A percentile compares a stretch with the other conserved stretches of the same genome.
Evolutionary conservation across 2,329 filamentous ascomycete species (phyloP).

Genomic region (Colletotrichum australisinense): DNA sequence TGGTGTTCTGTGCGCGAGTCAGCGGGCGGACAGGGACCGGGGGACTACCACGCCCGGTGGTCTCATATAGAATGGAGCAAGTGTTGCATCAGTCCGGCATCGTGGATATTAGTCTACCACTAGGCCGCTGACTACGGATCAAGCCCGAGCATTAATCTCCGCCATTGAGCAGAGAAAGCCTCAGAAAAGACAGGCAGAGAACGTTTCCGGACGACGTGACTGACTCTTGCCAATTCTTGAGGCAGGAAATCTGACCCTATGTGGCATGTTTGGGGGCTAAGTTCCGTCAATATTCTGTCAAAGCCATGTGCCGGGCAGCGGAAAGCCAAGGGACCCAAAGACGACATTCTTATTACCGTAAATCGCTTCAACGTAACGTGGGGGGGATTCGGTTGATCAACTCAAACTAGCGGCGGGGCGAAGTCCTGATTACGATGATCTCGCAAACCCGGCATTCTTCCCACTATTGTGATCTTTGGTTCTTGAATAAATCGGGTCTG

Average conservation of each 20-base stretch:
- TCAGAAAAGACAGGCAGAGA: neutral
- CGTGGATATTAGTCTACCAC: constrained; percentile 16
- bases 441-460: neutral
- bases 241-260: neutral
- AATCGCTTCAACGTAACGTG: neutral
- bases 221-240: neutral
- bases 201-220: neutral
- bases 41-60: neutral
- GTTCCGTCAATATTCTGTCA: neutral
- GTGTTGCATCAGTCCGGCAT: constrained; percentile 7
- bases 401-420: constrained; percentile 8
- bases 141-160: constrained; percentile 25
- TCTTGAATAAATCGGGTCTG: neutral
- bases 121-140: constrained; percentile 9
- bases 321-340: neutral
- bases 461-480: neutral
- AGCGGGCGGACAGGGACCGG: constrained; percentile 10
- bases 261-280: neutral
- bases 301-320: neutral
- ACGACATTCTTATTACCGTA: neutral
- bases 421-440: constrained; percentile 27
- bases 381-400: constrained; percentile 15
- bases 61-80: constrained; percentile 22
- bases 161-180: neutral
- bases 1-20: constrained; percentile 21